Evolutionary conservation across 495 filamentous ascomycete species (phyloP), one percentile per base, ranked within the genome.

Genomic region (Lentithecium fluviatile): DNA sequence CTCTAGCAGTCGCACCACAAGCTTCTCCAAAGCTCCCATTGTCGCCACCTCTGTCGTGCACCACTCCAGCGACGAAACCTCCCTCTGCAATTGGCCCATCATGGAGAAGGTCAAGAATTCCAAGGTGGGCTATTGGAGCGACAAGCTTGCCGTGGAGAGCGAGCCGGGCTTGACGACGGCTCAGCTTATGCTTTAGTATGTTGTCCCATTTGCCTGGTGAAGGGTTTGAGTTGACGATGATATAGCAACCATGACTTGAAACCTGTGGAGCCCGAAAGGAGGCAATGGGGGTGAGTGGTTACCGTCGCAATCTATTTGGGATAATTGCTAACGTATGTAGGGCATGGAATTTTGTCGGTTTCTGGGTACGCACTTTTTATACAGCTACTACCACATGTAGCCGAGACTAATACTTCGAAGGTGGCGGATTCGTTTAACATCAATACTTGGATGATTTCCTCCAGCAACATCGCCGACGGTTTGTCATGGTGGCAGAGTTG

Each of bases 381-480:
- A n/a, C n/a, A n/a, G n/a, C n/a, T n/a, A n/a, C n/a, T n/a, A n/a
- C n/a, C n/a, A n/a, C n/a, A n/a, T n/a, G n/a, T n/a, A n/a, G n/a
- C 46, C 58, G 66, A 65, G 56, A 47, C 58, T 57, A 5, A 11
- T 59, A 4, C 21, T 32, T 48, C 34, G n/a, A 23, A 32, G 19
- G 15, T 10, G 63, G 90, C 92, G 32, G 92, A 97, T 75, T 93
- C 89, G 6, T 90, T 96, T 74, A 97, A 97, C 73, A 95, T 97
- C 73, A 97, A 97, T 73, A 97, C 92, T 15, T 97, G 92, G 92
- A 96, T 96, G 92, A 96, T 96, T 61, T 84, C 87, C 0, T 92
- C 89, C 12, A 87, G 89, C 4, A 87, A 86, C 76, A 92, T 95
- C 70, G 80, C 85, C 0, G 77, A 74, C 56, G 88, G 91, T 6